phyloP scores from a whole-genome alignment of 495 filamentous ascomycete species.

The Aspergillus wentii region DNA sequence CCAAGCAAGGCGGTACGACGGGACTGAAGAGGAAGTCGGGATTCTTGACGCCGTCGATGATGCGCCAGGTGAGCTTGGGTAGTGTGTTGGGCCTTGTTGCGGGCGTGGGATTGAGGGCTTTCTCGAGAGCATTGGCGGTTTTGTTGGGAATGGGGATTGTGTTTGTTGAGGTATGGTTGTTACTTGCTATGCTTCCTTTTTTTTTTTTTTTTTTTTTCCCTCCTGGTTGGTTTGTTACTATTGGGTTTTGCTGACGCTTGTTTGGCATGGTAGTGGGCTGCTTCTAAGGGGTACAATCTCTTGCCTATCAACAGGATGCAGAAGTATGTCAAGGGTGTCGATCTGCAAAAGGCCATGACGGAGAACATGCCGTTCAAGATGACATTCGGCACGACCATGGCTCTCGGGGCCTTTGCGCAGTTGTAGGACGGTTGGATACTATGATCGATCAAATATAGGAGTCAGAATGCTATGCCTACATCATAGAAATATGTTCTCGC shows the following conservation, averaged over 20 bases:
- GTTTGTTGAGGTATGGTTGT: conserved; percentile 57
- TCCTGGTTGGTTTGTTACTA: background rate
- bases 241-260: conserved; percentile 1
- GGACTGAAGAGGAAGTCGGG: conserved; percentile 5
- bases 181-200: too few species aligned
- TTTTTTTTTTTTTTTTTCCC: conserved; percentile 1
- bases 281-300: conserved; percentile 69
- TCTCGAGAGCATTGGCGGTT: conserved; percentile 69
- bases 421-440: conserved; percentile 22
- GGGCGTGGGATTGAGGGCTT: conserved; percentile 66
- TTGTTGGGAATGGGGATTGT: conserved; percentile 68
- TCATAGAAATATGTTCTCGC: too few species aligned
- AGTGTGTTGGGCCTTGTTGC: conserved; percentile 64
- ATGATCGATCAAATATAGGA: background rate
- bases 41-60: conserved; percentile 38
- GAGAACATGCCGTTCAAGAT: conserved; percentile 73
- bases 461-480: too few species aligned
- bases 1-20: conserved; percentile 22
- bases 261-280: conserved; percentile 64
- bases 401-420: conserved; percentile 65
- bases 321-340: conserved; percentile 50
- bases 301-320: conserved; percentile 58
- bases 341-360: conserved; percentile 56
- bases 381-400: conserved; percentile 71
- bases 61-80: conserved; percentile 66